A percentile compares a stretch with the other conserved stretches of the same genome.
Evolutionary conservation across 2,329 filamentous ascomycete genomes (phyloP).

Genomic region (Zymoseptoria passerinii): DNA sequence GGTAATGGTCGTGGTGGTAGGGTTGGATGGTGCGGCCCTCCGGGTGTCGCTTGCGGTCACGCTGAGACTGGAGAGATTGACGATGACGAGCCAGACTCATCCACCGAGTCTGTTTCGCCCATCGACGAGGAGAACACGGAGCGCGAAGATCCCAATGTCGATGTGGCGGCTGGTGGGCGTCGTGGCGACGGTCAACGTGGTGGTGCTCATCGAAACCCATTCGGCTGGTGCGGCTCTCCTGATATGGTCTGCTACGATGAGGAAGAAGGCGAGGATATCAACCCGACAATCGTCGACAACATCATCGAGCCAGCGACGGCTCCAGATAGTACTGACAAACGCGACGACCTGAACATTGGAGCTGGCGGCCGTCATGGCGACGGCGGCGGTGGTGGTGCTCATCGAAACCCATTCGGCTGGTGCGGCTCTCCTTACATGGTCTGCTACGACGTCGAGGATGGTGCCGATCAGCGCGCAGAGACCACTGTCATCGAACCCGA

Average conservation of each 20-base stretch:
- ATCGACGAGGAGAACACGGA: background rate
- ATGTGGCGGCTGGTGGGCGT: background rate
- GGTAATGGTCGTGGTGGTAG: background rate
- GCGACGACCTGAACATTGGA: too few relatives aligned
- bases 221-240: background rate
- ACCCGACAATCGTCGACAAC: too few relatives aligned
- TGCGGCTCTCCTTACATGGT: background rate
- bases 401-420: background rate
- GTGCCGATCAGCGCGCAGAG: background rate
- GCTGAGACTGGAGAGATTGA: background rate
- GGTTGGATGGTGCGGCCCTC: background rate
- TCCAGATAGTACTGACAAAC: too few relatives aligned
- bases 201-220: background rate
- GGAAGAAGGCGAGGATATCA: background rate
- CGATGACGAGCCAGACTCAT: background rate
- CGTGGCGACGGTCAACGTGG: too few relatives aligned
- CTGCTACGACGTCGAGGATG: background rate
- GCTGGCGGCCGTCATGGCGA: too few relatives aligned
- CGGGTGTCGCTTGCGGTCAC: background rate
- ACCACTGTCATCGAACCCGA: background rate
- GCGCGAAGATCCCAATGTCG: background rate
- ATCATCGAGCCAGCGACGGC: too few relatives aligned
- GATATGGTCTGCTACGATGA: background rate
- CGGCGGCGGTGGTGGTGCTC: too few relatives aligned
- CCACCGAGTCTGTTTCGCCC: background rate